Conservation (phyloP, 2,329 filamentous ascomycete genomes). For the Annulohypoxylon truncatum region DNA sequence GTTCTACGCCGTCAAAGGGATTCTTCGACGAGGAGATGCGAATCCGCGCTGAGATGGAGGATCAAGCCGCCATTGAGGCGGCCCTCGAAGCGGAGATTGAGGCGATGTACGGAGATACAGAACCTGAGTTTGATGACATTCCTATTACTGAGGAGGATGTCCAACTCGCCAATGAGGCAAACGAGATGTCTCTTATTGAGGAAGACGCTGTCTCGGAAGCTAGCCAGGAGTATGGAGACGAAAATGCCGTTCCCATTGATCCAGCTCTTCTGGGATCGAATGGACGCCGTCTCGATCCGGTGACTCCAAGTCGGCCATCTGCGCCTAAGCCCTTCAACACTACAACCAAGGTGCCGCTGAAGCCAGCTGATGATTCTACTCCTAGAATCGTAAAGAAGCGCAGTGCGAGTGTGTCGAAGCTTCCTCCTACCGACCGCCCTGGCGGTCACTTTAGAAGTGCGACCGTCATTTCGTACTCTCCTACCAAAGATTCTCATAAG, state of each 20-base stretch:
- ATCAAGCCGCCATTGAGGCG: constrained; percentile 52
- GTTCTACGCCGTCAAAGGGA: constrained; percentile 56
- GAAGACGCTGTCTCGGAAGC: constrained; percentile 68
- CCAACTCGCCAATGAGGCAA: constrained; percentile 67
- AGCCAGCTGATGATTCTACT: constrained; percentile 71
- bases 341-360: constrained; percentile 80
- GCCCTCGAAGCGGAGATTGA: constrained; percentile 53
- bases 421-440: constrained; percentile 57
- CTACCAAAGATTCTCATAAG: constrained; percentile 56
- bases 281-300: constrained; percentile 53
- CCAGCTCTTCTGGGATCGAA: constrained; percentile 55
- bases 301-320: constrained; percentile 66
- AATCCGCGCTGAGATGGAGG: constrained; percentile 52
- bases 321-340: constrained; percentile 73
- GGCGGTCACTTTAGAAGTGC: constrained; percentile 59
- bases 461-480: constrained; percentile 66
- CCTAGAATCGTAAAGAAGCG: constrained; percentile 61
- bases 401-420: constrained; percentile 63
- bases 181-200: constrained; percentile 69
- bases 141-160: constrained; percentile 67
- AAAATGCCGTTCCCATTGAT: constrained; percentile 70
- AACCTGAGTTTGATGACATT: constrained; percentile 59
- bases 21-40: constrained; percentile 74
- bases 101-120: constrained; percentile 49
- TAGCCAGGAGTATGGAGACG: constrained; percentile 75